Evolutionary conservation across 108 stramenopile genomes (phyloP).

Genomic region (Cyclotella sp.): DNA sequence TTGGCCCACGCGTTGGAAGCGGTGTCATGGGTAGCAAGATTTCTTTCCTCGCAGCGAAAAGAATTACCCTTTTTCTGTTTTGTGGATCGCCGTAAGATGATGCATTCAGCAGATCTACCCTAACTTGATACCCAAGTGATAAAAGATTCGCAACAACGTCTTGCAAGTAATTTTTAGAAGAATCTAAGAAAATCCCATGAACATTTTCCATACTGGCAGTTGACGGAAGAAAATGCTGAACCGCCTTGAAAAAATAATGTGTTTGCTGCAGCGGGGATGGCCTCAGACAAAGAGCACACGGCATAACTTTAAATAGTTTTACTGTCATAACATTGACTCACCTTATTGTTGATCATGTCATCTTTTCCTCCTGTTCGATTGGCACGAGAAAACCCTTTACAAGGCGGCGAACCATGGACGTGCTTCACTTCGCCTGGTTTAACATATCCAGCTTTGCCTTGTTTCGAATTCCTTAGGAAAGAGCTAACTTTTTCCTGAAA

Average conservation of each 20-base stretch:
- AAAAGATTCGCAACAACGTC: conserved; percentile 40
- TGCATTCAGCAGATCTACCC: conserved; percentile 38
- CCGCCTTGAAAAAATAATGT: conserved; percentile 41
- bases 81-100: conserved; percentile 66
- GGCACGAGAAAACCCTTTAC: conserved; percentile 68
- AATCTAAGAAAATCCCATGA: conserved; percentile 25
- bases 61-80: conserved; percentile 45
- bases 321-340: conserved; percentile 6
- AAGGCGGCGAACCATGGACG: conserved; percentile 58
- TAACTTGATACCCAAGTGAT: conserved; percentile 56
- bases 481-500: conserved; percentile 45
- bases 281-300: not conserved
- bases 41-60: conserved; percentile 51
- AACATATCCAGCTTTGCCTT: conserved; percentile 37
- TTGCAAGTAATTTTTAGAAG: conserved; percentile 43
- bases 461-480: conserved; percentile 28
- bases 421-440: conserved; percentile 40
- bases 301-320: conserved; percentile 16
- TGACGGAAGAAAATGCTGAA: conserved; percentile 51
- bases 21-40: conserved; percentile 47
- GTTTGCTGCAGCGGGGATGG: conserved; percentile 37
- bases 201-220: conserved; percentile 69
- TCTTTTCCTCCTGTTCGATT: conserved; percentile 64
- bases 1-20: conserved; percentile 50
- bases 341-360: conserved; percentile 53